phyloP scores from a whole-genome alignment of 495 filamentous ascomycete genomes.

The Pyrenula aspistea region DNA sequence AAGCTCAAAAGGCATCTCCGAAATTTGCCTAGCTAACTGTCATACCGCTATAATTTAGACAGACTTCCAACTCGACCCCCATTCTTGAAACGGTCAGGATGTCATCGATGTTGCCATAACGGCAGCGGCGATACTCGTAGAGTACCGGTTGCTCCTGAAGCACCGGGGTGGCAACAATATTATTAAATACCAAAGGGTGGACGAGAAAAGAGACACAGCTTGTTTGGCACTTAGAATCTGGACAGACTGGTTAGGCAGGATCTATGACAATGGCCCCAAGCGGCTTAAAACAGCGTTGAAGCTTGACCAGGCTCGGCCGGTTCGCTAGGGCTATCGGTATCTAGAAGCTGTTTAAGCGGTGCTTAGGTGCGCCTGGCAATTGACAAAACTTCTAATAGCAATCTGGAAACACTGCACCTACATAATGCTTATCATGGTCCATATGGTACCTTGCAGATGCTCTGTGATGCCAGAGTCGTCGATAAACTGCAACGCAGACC shows the following conservation, averaged over 20 bases:
- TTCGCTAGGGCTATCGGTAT: constrained; percentile 4
- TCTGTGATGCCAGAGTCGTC: constrained; percentile 14
- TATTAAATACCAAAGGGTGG: constrained; percentile 34
- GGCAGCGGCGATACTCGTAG: constrained; percentile 20
- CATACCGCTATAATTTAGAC: no score
- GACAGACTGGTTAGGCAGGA: constrained; percentile 8
- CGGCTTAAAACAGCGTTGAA: constrained; percentile 18
- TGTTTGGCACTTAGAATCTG: constrained; percentile 33
- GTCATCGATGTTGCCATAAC: constrained; percentile 13
- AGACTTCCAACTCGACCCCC: no score
- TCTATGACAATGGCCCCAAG: constrained; percentile 16
- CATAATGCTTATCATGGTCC: constrained; percentile 39
- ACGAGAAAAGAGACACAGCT: constrained; percentile 38
- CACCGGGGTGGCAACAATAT: constrained; percentile 34
- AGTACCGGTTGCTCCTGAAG: constrained; percentile 28
- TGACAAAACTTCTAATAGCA: constrained; percentile 24
- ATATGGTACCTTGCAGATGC: constrained; percentile 16
- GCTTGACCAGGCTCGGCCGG: constrained; percentile 7
- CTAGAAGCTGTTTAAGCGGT: constrained; percentile 31
- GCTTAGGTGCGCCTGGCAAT: constrained; percentile 36
- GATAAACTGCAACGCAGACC: constrained; percentile 26
- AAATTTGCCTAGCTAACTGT: no score
- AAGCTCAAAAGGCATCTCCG: neutral
- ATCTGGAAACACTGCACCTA: constrained; percentile 40
- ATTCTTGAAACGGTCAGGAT: no score